phyloP scores from a whole-genome alignment of 306 rosid species.

The Senna tora region DNA sequence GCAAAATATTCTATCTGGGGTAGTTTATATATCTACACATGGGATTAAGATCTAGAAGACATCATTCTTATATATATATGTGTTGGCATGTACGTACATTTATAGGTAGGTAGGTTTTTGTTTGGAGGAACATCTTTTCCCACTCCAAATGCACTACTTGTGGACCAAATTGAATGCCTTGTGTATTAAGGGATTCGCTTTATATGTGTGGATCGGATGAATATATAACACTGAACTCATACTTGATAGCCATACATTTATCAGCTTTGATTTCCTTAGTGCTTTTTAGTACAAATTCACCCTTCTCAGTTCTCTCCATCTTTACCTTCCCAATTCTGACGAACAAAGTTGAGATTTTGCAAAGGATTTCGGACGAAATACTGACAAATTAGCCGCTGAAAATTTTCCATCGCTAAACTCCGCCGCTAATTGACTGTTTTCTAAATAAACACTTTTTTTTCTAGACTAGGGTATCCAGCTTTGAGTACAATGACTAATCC shows the following conservation, averaged over 20 bases:
- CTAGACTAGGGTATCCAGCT: too few relatives aligned
- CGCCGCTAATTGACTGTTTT: too few relatives aligned
- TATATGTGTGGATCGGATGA: not conserved
- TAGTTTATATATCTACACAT: not conserved
- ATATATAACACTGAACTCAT: not conserved
- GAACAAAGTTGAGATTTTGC: too few relatives aligned
- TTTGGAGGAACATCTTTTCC: not conserved
- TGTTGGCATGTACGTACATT: too few relatives aligned
- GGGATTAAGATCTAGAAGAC: not conserved
- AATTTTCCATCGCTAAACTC: too few relatives aligned
- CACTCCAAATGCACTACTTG: not conserved
- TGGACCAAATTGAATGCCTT: not conserved
- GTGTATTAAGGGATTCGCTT: not conserved
- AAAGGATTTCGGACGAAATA: too few relatives aligned
- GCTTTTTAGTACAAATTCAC: not conserved
- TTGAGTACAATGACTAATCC: too few relatives aligned
- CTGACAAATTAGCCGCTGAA: too few relatives aligned
- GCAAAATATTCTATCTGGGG: not conserved
- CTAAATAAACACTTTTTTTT: too few relatives aligned
- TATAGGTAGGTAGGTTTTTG: too few relatives aligned
- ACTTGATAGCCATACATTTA: too few relatives aligned
- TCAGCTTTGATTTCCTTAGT: not conserved
- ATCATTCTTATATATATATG: too few relatives aligned
- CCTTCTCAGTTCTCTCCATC: not conserved
- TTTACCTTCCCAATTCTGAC: not conserved